phyloP scores from a whole-genome alignment of 805 yeast genomes.

The Candida montana region DNA sequence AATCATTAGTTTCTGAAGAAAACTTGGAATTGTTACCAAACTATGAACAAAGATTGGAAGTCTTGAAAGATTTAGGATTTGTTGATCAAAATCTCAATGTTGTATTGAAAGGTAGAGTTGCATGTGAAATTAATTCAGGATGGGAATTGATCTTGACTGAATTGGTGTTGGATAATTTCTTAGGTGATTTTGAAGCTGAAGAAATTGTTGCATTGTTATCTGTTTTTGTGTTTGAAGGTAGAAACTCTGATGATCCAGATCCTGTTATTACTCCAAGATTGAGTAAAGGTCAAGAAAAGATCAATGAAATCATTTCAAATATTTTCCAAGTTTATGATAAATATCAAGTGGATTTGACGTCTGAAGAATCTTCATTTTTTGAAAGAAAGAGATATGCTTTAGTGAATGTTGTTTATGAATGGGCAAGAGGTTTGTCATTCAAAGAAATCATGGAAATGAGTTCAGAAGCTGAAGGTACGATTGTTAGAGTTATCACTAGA shows the following conservation, averaged over 20 bases:
- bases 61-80: constrained; percentile 71
- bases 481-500: constrained; percentile 91
- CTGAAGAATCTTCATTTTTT: constrained; percentile 80
- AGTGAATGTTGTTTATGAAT: constrained; percentile 91
- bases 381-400: constrained; percentile 84
- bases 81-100: constrained; percentile 75
- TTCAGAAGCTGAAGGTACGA: constrained; percentile 91
- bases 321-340: constrained; percentile 57
- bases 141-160: constrained; percentile 90
- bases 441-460: constrained; percentile 87
- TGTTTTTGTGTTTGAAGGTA: constrained; percentile 88
- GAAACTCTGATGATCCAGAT: constrained; percentile 54
- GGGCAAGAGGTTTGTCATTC: constrained; percentile 95
- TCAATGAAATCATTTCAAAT: constrained; percentile 62
- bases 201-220: constrained; percentile 95
- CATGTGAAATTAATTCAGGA: constrained; percentile 88
- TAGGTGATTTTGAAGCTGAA: constrained; percentile 90
- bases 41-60: constrained; percentile 82
- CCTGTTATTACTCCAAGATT: constrained; percentile 68
- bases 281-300: constrained; percentile 62
- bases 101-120: constrained; percentile 84
- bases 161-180: constrained; percentile 80
- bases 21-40: constrained; percentile 89
- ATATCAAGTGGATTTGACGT: constrained; percentile 68
- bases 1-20: constrained; percentile 71